Evolutionary conservation across 805 yeast genomes (phyloP).

Genomic region (Zygotorulaspora sp.): DNA sequence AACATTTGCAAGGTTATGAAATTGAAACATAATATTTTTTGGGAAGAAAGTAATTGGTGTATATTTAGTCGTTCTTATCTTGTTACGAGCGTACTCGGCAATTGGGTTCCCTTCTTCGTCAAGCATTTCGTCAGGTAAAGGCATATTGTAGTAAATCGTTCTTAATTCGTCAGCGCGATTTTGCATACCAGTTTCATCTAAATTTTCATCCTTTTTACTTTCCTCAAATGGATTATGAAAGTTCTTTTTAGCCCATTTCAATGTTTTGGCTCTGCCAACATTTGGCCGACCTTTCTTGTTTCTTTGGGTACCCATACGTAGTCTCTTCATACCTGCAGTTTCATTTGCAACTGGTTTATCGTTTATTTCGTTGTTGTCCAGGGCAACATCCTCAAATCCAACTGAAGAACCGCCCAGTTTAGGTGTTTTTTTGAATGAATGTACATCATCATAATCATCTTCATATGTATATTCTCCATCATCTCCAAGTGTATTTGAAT

Average conservation of each 20-base stretch:
- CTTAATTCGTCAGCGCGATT: constrained; percentile 43
- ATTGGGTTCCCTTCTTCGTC: constrained; percentile 60
- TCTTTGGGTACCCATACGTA: constrained; percentile 90
- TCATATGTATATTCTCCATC: constrained; percentile 11
- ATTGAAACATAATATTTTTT: constrained; percentile 74
- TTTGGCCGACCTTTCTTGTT: constrained; percentile 64
- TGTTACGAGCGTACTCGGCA: constrained; percentile 72
- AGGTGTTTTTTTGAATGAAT: constrained; percentile 31
- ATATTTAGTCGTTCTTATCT: constrained; percentile 91
- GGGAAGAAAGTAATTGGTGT: constrained; percentile 88
- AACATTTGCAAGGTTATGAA: constrained; percentile 83
- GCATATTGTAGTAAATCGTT: constrained; percentile 54
- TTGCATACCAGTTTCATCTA: constrained; percentile 36
- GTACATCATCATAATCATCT: constrained; percentile 21
- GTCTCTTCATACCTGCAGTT: constrained; percentile 52
- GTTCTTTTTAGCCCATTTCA: constrained; percentile 44
- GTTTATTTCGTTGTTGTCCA: constrained; percentile 19
- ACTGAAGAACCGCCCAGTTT: constrained; percentile 20
- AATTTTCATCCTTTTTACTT: constrained; percentile 22
- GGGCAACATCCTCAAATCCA: constrained; percentile 25
- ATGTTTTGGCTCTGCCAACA: constrained; percentile 55
- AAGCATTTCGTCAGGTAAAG: constrained; percentile 52
- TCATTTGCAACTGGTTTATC: constrained; percentile 11
- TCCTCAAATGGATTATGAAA: constrained; percentile 35
- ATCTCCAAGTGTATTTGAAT: constrained; percentile 10